A percentile compares a stretch with the other conserved stretches of the same genome.
phyloP scores from a whole-genome alignment of 805 yeast genomes.

The Metschnikowia reukaufii region DNA sequence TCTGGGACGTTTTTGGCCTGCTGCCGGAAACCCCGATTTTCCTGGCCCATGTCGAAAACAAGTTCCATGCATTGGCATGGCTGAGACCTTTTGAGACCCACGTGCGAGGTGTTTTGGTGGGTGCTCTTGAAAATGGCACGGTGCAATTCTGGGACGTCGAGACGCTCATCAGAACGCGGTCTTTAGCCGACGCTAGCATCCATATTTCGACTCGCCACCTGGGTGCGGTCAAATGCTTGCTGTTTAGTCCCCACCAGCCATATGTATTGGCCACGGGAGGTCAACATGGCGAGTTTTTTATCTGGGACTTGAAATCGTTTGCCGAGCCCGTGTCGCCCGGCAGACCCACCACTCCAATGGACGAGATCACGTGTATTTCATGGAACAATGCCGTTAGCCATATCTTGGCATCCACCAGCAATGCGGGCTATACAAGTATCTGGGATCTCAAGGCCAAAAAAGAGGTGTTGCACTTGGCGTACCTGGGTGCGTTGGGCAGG shows the following conservation, averaged over 20 bases:
- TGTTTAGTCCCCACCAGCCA: slow-evolving; percentile 72
- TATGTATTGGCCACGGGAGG: slow-evolving; percentile 86
- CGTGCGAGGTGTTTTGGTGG: slow-evolving; percentile 66
- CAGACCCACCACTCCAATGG: slow-evolving; percentile 73
- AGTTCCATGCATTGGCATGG: slow-evolving; percentile 84
- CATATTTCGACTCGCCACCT: slow-evolving; percentile 58
- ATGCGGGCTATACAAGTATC: slow-evolving; percentile 81
- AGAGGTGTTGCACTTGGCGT: slow-evolving; percentile 83
- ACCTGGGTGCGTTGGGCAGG: slow-evolving; percentile 56
- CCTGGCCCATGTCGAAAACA: slow-evolving; percentile 34
- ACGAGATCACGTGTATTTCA: slow-evolving; percentile 75
- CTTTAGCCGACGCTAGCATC: slow-evolving; percentile 44
- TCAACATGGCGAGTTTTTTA: slow-evolving; percentile 78
- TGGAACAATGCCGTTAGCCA: slow-evolving; percentile 87
- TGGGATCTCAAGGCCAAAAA: slow-evolving; percentile 90
- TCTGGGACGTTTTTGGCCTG: slow-evolving; percentile 65
- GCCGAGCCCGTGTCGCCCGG: slow-evolving; percentile 70
- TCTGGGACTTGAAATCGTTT: slow-evolving; percentile 81
- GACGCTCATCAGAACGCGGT: slow-evolving; percentile 42
- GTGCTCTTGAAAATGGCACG: slow-evolving; percentile 82
- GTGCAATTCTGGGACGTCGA: slow-evolving; percentile 78
- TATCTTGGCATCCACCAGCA: slow-evolving; percentile 87
- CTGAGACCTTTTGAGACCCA: slow-evolving; percentile 53
- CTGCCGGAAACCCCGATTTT: slow-evolving; percentile 35
- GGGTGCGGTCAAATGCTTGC: slow-evolving; percentile 68